phyloP scores from a whole-genome alignment of 768 basidiomycete species.

The Suillus fuscotomentosus region DNA sequence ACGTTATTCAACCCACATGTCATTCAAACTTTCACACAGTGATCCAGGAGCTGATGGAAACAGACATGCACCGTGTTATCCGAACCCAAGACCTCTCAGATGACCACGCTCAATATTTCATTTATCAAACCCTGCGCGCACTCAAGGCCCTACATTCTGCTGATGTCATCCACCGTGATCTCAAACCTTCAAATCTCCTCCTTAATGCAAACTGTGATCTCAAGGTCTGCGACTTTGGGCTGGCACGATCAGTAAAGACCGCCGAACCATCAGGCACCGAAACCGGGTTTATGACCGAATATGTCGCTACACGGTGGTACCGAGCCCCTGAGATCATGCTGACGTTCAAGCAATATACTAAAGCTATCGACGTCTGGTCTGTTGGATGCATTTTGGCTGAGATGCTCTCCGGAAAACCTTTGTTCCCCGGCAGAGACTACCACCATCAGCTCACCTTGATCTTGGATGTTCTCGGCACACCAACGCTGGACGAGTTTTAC shows the following conservation, averaged over 20 bases:
- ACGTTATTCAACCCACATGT: constrained; percentile 1
- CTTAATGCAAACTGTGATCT: constrained; percentile 97
- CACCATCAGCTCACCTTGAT: constrained; percentile 96
- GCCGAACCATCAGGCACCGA: constrained; percentile 84
- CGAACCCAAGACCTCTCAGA: constrained; percentile 93
- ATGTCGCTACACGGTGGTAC: constrained; percentile 98
- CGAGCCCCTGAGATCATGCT: constrained; percentile 99
- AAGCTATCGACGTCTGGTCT: constrained; percentile 90
- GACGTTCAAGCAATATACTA: constrained; percentile 98
- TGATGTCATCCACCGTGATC: constrained; percentile 93
- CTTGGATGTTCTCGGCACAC: constrained; percentile 95
- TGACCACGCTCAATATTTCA: constrained; percentile 93
- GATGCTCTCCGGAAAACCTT: constrained; percentile 95
- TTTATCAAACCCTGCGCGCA: constrained; percentile 92
- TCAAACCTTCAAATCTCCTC: constrained; percentile 97
- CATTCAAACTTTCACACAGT: constrained; percentile 42
- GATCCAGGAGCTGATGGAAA: constrained; percentile 93
- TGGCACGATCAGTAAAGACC: constrained; percentile 86
- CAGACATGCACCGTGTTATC: constrained; percentile 96
- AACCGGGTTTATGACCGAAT: constrained; percentile 93
- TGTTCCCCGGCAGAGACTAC: constrained; percentile 96
- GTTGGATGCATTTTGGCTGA: constrained; percentile 90
- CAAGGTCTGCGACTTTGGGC: constrained; percentile 94
- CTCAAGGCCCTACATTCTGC: constrained; percentile 96
- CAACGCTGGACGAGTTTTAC: constrained; percentile 96